These are phyloP conservation scores for Penicillium tannophilum DNA, from an alignment of 495 filamentous ascomycete genomes.

Conservation along the genomic window DNA sequence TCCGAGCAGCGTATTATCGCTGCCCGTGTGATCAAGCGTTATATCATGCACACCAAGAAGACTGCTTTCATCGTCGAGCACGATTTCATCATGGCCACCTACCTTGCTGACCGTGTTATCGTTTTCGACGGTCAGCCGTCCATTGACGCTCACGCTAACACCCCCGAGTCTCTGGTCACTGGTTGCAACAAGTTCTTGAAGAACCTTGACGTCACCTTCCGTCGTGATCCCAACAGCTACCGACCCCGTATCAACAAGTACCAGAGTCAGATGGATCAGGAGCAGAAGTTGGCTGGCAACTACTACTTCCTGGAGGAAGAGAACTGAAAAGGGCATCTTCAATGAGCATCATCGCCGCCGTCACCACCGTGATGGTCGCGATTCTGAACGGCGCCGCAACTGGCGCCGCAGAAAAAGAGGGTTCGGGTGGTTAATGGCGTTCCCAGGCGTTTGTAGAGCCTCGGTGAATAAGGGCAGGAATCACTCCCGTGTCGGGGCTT, in stretches of 20 bases:
- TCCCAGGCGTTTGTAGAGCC: conserved; percentile 48
- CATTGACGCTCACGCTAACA: conserved; percentile 81
- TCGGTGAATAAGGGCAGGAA: conserved; percentile 38
- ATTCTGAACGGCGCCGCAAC: conserved; percentile 42
- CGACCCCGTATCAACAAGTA: conserved; percentile 97
- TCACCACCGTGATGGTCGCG: conserved; percentile 45
- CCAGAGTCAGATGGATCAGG: conserved; percentile 92
- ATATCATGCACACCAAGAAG: conserved; percentile 99
- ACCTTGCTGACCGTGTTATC: conserved; percentile 96
- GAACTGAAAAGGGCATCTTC: conserved; percentile 68
- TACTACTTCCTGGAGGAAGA: conserved; percentile 97
- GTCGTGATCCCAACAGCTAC: conserved; percentile 94
- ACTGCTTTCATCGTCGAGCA: conserved; percentile 99
- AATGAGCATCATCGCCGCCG: conserved; percentile 46
- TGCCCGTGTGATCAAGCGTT: conserved; percentile 95
- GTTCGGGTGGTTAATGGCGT: conserved; percentile 41
- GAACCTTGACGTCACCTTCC: conserved; percentile 96
- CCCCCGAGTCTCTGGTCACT: conserved; percentile 87
- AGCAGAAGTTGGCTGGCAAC: conserved; percentile 92
- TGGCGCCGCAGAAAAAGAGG: conserved; percentile 38
- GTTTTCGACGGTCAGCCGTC: conserved; percentile 96
- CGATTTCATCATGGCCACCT: conserved; percentile 99
- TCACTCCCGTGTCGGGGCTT: conserved; percentile 26
- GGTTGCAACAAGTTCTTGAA: conserved; percentile 97
- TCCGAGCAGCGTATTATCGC: conserved; percentile 99